Evolutionary conservation across 305 asterid species (phyloP).

Genomic region (Fraxinus albicans): DNA sequence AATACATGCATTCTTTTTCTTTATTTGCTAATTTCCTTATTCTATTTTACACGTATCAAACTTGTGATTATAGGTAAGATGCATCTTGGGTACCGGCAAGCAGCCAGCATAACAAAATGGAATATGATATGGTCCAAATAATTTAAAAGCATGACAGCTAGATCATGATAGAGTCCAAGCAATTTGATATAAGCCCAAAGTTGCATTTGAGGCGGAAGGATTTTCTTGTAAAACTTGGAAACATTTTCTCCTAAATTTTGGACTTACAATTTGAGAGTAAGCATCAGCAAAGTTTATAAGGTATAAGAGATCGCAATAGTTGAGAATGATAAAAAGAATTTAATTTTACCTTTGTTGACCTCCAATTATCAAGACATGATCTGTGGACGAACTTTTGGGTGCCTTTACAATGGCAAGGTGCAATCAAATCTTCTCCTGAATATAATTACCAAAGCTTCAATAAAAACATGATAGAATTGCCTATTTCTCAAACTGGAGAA

Average conservation of each 20-base stretch:
- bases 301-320: not conserved
- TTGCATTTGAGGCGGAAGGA: not conserved
- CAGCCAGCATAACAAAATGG: not conserved
- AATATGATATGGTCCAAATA: not conserved
- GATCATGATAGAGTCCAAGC: not conserved
- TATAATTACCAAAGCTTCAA: slow-evolving; percentile 23
- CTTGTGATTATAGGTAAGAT: not conserved
- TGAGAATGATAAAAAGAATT: slow-evolving; percentile 2
- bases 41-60: not conserved
- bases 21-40: not conserved
- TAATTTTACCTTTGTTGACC: slow-evolving; percentile 80
- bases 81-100: not conserved
- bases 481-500: not conserved
- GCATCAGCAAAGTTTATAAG: not conserved
- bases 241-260: not conserved
- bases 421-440: slow-evolving; percentile 94
- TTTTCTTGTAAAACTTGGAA: not conserved
- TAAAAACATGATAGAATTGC: slow-evolving; percentile 12
- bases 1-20: not conserved
- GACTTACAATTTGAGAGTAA: not conserved
- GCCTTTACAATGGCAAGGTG: slow-evolving; percentile 98
- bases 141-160: slow-evolving; percentile 9
- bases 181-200: not conserved
- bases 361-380: slow-evolving; percentile 98
- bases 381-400: slow-evolving; percentile 97